Base-by-base conservation (phyloP, 2,329 filamentous ascomycete genomes). In the Fonsecaea pedrosoi region DNA sequence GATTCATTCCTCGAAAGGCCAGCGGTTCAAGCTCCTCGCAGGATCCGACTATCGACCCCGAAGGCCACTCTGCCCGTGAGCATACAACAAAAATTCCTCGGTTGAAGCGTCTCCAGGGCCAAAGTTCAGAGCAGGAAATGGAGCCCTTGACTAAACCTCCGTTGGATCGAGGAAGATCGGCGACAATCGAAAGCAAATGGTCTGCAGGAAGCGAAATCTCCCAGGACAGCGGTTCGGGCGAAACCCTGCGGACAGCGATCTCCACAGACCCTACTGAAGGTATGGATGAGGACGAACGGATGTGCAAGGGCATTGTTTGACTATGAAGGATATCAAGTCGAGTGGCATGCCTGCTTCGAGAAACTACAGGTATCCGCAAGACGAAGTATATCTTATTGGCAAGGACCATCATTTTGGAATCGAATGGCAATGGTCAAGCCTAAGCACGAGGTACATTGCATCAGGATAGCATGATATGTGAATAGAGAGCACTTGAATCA, bases 291-390 rank as follows among this genome's bases (percentile, higher is more conserved):
- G 62, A 65, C 45, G 62, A 65, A 25, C 37, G 13, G 6, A 37
- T 54, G 32, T 65, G 55, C 62, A 25, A 60, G 54, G 62, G 62
- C 8, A 57, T 65, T 54, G 55, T 65, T 32, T 65, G 55, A 65
- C 12, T 25, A 35, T 13, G 40, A 34, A 8, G 9, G 45, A 50
- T 18, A 50, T 50, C 21, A 13, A 50, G 18, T 13, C 18, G 45
- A 30, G 18, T 50, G 45, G 7, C 25, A 18, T 48, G 42, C 42
- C 8, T 25, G 18, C 8, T 50, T 25, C 9, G 8, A 12, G 45
- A 25, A 50, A 50, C 21, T 50, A 50, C 18, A 50, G 45, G 18
- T 25, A 50, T 50, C n/a, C 13, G 56, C 56, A 48, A 18, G 18
- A n/a, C 7, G 40, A 45, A 18, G 40, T 18, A 38, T 56, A 15